Base-by-base conservation (phyloP, 1,284 basidiomycete genomes). In the Irpex rosettiformis region DNA sequence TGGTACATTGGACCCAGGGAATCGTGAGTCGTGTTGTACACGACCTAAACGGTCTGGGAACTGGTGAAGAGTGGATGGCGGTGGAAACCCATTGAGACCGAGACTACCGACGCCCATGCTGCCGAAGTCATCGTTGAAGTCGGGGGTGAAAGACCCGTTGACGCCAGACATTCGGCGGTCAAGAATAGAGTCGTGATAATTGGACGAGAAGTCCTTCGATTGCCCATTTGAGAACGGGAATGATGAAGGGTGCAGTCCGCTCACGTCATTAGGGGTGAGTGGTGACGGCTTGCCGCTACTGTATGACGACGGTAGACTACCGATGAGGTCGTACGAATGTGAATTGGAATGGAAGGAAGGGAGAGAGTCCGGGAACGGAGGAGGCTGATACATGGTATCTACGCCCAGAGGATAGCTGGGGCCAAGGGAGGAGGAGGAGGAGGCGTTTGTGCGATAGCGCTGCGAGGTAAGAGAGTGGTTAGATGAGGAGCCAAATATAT, bases 231-330 rank as follows among this genome's bases (percentile, higher is more conserved):
- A 68, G 58, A 77, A 75, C 30, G 84, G 75, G 64, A 84, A 87
- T 24, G 73, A 75, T 25, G 80, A 72, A 3, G 80, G 72, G 62
- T 81, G 81, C 4, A 88, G 75, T 54, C 74, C 74, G 56, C 75
- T 73, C 58, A 83, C 81, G 70, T 90, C 88, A 65, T 71, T 85
- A 42, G 87, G 88, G 4, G 86, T 87, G 51, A 89, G 76, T 0
- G 88, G 88, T 16, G 89, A 90, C 52, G 85, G 84, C 70, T 89
- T 89, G 62, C 86, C 86, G 59, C 83, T 86, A 72, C 77, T 80
- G 66, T 83, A 84, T 1, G 85, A 85, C 8, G 79, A 79, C 25
- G 82, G 75, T n/a, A 87, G 72, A 62, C 79, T 79, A 69, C 73
- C 76, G 66, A 88, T 84, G 65, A 87, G 79, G 70, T 86, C 85